Evolutionary conservation across 2,329 filamentous ascomycete species (phyloP), one percentile per base, ranked within the genome.

Genomic region (Hypoxylon sp.): DNA sequence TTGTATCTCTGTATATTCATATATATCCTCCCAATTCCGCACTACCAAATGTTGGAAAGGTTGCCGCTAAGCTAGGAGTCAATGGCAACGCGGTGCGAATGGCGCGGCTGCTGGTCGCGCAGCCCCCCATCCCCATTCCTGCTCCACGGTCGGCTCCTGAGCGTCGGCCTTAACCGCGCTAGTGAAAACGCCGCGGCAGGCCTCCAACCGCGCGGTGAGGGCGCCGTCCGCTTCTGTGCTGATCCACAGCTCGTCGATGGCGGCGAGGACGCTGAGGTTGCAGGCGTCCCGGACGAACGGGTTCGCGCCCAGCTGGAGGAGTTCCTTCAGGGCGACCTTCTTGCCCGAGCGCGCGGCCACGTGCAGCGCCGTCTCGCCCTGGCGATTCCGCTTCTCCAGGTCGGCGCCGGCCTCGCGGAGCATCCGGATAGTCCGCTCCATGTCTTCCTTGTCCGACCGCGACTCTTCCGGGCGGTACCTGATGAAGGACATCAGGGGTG

Each of bases 401-500:
- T 79, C 72, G 0, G 83, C 84, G 1, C 82, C 82, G 0, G 71
- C 72, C 0, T 72, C 59, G 17, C 85, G 67, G 0, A 87, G 77
- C 0, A 76, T 69, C 53, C 78, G 73, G 4, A 87, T 73, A 6
- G 86, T 81, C 3, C 71, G 64, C 7, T 78, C 77, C 1, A 84
- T 80, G 0, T 83, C 82, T 1, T 83, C 81, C 22, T 84, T 81
- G 20, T 85, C 81, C 65, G 82, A 82, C 30, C 66, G 65, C 4
- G 71, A 71, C 1, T 71, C 72, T 37, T 75, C 73, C 1, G 81
- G 78, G 1, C 84, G 78, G 51, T 85, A 78, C 0, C 79, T 76
- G 10, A 82, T 80, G 67, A 87, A 87, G 0, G 82, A 77, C 80
- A 87, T 87, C 13, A 88, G 79, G 0, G 84, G 83, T 0, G 85